Evolutionary conservation across 2,329 filamentous ascomycete species (phyloP), one percentile per base, ranked within the genome.

Genomic region (Beauveria rudraprayagi): DNA sequence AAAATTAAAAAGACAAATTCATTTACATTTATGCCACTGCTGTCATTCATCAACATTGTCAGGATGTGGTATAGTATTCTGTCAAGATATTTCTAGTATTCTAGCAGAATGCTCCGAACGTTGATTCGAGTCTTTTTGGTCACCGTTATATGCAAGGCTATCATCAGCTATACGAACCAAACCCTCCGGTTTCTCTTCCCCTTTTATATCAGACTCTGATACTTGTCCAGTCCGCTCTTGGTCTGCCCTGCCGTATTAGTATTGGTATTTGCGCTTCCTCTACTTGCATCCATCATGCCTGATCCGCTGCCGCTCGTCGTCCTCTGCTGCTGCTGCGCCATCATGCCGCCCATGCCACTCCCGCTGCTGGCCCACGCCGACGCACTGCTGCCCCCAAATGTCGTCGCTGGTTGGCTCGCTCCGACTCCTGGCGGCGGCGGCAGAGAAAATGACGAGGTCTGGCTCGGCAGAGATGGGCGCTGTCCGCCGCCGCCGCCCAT

Each of bases 141-240:
- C 5, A 26, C 46, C 46, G 22, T 58, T n/a, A 30, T 41, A 40
- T 50, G 55, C 44, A 50, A 46, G n/a, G 40, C 44, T 16, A 41
- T 19, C 19, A 47, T 5, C n/a, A 24, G 37, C 55, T 19, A 22
- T 9, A 40, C 19, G 19, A 41, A 37, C 5, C 34, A 37, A 34
- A 16, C 34, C n/a, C 24, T 22, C 16, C 1, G 9, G 34, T 30
- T 19, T 56, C n/a, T 56, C 6, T 11, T 14, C 5, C 24, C 10
- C n/a, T n/a, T 37, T 34, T 75, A 88, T 66, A 89, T 71, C 66
- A 89, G 70, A 74, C 86, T 89, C 71, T 86, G 82, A 65, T 88
- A 89, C 73, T 85, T 86, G 72, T 87, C 85, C 73, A 89, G 75
- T 0, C 85, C 84, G 5, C 80, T 78, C 67, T 78, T 80, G 61